A percentile compares a stretch with the other conserved stretches of the same genome.
Conservation (phyloP, 192 early-diverging fungal genomes). For the Coemansia sp. region DNA sequence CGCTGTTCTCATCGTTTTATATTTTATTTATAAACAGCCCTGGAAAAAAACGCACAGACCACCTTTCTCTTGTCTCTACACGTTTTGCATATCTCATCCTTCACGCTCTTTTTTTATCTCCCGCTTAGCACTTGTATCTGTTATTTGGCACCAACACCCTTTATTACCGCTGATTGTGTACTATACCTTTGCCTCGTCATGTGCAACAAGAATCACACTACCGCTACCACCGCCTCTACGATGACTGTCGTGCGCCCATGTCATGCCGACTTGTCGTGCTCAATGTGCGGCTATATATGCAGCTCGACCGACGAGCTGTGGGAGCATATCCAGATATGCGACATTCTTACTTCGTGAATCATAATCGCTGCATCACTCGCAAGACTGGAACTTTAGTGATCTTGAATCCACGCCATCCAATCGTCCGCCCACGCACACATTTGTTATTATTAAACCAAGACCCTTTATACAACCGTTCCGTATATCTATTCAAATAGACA, state of each 20-base stretch:
- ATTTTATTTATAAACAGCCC: not conserved
- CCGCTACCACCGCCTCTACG: not conserved
- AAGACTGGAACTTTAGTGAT: not conserved
- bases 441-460: not conserved
- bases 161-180: not conserved
- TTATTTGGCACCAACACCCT: not conserved
- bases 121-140: not conserved
- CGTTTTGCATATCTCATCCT: slow-evolving; percentile 4
- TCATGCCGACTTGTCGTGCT: slow-evolving; percentile 26
- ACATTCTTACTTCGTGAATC: slow-evolving; percentile 30
- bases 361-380: not conserved
- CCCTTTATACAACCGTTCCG: not conserved
- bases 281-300: slow-evolving; percentile 51
- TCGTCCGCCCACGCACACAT: not conserved
- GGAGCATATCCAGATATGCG: slow-evolving; percentile 55
- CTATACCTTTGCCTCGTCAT: not conserved
- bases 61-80: slow-evolving; percentile 11
- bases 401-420: not conserved
- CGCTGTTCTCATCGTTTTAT: not conserved
- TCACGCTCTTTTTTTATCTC: not conserved
- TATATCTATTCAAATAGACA: not conserved
- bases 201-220: not conserved
- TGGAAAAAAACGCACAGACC: slow-evolving; percentile 27
- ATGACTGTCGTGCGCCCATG: slow-evolving; percentile 13
- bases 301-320: slow-evolving; percentile 51